phyloP scores from a whole-genome alignment of 2,329 filamentous ascomycete species.

The Coniochaeta sp. region DNA sequence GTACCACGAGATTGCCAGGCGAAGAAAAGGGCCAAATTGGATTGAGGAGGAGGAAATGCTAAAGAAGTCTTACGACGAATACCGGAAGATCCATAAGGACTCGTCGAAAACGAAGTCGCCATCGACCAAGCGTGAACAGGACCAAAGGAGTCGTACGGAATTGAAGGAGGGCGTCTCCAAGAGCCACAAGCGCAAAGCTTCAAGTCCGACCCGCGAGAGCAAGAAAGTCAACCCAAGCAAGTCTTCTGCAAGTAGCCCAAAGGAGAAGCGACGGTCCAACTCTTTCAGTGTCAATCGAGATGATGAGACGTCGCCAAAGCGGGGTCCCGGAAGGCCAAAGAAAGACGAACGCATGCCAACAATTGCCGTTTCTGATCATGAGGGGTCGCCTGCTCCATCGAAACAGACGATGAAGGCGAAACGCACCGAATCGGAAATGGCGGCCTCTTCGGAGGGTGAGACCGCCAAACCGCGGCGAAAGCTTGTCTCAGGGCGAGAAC shows the following conservation, averaged over 20 bases:
- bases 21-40: constrained; percentile 81
- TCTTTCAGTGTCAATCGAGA: constrained; percentile 37
- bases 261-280: constrained; percentile 40
- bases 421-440: constrained; percentile 46
- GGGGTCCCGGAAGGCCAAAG: constrained; percentile 44
- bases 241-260: constrained; percentile 32
- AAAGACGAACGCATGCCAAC: constrained; percentile 47
- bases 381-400: constrained; percentile 39
- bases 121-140: constrained; percentile 34
- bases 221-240: constrained; percentile 34
- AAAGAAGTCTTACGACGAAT: constrained; percentile 66
- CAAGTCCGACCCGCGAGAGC: constrained; percentile 40
- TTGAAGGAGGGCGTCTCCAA: constrained; percentile 33
- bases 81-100: constrained; percentile 45
- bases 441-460: constrained; percentile 50
- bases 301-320: constrained; percentile 40
- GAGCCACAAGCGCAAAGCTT: constrained; percentile 36
- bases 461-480: constrained; percentile 54
- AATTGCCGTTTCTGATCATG: constrained; percentile 43
- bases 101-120: constrained; percentile 42
- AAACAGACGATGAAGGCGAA: constrained; percentile 44
- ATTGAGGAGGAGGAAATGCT: constrained; percentile 78
- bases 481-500: constrained; percentile 55
- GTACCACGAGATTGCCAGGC: constrained; percentile 81
- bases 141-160: constrained; percentile 35